Percentiles rank a stretch among this genome's conserved stretches.
Evolutionary conservation across 768 basidiomycete species (phyloP).

Genomic region (Floccularia luteovirens): DNA sequence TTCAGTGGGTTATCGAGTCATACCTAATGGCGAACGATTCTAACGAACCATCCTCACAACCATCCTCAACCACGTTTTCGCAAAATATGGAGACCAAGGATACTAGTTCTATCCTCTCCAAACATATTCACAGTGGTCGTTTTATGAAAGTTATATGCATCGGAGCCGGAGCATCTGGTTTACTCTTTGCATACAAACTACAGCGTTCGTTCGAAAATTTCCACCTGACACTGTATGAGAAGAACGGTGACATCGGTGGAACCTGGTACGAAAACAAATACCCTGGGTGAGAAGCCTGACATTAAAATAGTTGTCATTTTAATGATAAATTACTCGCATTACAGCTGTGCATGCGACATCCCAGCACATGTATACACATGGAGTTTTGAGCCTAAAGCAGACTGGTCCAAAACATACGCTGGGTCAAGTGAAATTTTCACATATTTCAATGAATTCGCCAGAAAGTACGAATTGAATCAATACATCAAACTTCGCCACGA

Average conservation of each 20-base stretch:
- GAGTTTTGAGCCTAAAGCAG: constrained; percentile 22
- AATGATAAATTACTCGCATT: not conserved
- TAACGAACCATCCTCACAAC: too few species aligned
- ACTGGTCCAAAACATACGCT: constrained; percentile 24
- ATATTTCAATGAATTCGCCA: constrained; percentile 14
- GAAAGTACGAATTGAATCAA: not conserved
- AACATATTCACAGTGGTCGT: constrained; percentile 18
- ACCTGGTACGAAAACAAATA: constrained; percentile 29
- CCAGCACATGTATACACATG: constrained; percentile 23
- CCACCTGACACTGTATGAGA: constrained; percentile 23
- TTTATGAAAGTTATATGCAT: constrained; percentile 21
- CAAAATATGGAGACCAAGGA: too few species aligned
- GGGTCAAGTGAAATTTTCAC: constrained; percentile 19
- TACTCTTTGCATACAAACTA: constrained; percentile 22
- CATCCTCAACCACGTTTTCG: too few species aligned
- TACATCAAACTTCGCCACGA: not conserved
- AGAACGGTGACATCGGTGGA: constrained; percentile 21
- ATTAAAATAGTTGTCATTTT: not conserved
- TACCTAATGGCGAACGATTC: too few species aligned
- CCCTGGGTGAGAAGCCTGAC: constrained; percentile 20
- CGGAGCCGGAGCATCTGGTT: constrained; percentile 26
- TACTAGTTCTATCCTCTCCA: not conserved
- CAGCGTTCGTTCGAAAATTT: constrained; percentile 25
- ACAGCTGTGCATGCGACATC: constrained; percentile 23
- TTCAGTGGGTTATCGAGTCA: too few species aligned